Percentiles rank a stretch among this genome's conserved stretches.
Evolutionary conservation across 805 yeast genomes (phyloP).

Genomic region (Maudiozyma pseudohumilis): DNA sequence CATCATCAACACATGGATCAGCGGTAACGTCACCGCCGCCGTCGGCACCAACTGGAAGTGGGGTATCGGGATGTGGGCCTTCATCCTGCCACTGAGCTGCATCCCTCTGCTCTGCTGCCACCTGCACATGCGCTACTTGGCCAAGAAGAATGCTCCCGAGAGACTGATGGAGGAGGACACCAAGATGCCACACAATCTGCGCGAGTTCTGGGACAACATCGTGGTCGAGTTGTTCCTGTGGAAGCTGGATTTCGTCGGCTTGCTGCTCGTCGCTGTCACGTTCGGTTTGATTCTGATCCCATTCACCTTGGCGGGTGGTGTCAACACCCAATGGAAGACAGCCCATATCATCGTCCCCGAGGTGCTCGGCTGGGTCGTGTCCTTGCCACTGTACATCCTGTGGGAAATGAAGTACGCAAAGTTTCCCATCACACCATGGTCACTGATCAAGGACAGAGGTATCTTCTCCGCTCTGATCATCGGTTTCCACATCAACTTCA

Average conservation of each 20-base stretch:
- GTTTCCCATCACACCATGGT: constrained; percentile 48
- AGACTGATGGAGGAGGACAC: constrained; percentile 27
- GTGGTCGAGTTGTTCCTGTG: constrained; percentile 39
- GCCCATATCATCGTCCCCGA: constrained; percentile 56
- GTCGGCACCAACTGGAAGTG: constrained; percentile 37
- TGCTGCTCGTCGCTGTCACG: constrained; percentile 43
- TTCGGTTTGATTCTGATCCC: constrained; percentile 58
- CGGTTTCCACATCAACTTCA: constrained; percentile 44
- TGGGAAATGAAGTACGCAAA: constrained; percentile 51
- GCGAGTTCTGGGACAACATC: constrained; percentile 55
- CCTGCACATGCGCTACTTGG: constrained; percentile 39
- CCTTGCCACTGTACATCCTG: constrained; percentile 41
- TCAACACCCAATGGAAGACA: constrained; percentile 39
- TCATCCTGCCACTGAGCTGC: constrained; percentile 43
- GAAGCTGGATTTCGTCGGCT: constrained; percentile 53
- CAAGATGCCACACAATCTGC: constrained; percentile 40
- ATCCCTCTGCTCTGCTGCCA: constrained; percentile 39
- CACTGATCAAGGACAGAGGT: constrained; percentile 49
- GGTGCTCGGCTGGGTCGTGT: constrained; percentile 42
- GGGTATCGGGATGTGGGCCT: constrained; percentile 55
- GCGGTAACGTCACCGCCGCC: constrained; percentile 40
- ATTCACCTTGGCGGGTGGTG: constrained; percentile 59
- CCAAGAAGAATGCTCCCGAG: constrained; percentile 21
- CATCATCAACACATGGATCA: constrained; percentile 62
- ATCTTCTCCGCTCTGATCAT: constrained; percentile 54